These are phyloP conservation scores for Annulohypoxylon moriforme DNA, from an alignment of 495 filamentous ascomycete genomes.

Conservation along the genomic window DNA sequence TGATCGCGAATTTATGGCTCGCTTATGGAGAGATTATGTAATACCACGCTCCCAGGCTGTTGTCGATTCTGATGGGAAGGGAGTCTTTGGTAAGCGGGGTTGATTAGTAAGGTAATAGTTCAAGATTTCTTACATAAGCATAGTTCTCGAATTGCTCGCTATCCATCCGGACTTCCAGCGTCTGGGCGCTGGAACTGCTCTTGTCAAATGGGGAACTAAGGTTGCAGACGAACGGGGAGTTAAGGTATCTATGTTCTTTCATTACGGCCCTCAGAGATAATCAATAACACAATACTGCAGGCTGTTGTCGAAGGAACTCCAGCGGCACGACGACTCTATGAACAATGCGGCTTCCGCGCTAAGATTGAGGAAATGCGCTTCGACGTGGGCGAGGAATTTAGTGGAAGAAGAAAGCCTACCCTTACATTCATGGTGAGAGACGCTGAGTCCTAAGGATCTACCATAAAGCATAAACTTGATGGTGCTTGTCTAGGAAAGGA, in stretches of 20 bases:
- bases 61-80: conserved; percentile 20
- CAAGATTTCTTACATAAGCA: not conserved
- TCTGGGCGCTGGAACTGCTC: conserved; percentile 61
- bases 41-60: conserved; percentile 30
- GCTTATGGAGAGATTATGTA: conserved; percentile 41
- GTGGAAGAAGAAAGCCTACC: conserved; percentile 28
- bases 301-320: conserved; percentile 45
- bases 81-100: conserved; percentile 33
- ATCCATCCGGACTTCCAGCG: conserved; percentile 61
- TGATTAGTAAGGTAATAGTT: not conserved
- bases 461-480: not conserved
- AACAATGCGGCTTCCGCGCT: conserved; percentile 37
- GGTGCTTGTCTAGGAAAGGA: too few relatives aligned
- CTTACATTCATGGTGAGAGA: conserved; percentile 43
- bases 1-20: conserved; percentile 42
- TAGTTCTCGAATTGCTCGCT: conserved; percentile 61
- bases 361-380: conserved; percentile 44
- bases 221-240: conserved; percentile 52
- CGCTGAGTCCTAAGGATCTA: conserved; percentile 1
- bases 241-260: conserved; percentile 13
- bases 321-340: conserved; percentile 34
- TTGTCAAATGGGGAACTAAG: conserved; percentile 63
- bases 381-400: conserved; percentile 31
- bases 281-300: not conserved
- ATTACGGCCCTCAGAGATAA: too few relatives aligned